Evolutionary conservation across 2,329 filamentous ascomycete genomes (phyloP).

Genomic region (Ilyonectria mors-panacis): DNA sequence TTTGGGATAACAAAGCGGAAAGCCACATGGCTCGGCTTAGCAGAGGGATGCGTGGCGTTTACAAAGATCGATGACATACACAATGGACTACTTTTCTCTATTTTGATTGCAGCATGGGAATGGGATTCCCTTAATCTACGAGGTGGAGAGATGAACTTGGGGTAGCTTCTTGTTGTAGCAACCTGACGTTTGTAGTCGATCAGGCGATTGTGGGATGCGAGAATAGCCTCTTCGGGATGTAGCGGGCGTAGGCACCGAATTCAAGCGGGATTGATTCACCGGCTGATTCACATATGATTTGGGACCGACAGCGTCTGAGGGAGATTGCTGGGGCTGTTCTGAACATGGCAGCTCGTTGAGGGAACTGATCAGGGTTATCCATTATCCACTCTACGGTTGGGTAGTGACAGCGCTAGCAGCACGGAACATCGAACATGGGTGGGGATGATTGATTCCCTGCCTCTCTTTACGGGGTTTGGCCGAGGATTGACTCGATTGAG

Average conservation of each 20-base stretch:
- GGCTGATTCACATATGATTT: background rate
- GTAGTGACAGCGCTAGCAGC: constrained; percentile 1
- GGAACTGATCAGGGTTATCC: background rate
- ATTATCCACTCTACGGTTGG: background rate
- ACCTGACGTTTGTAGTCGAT: background rate
- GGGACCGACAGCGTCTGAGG: background rate
- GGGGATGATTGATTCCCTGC: background rate
- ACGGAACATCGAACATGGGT: background rate
- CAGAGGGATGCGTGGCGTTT: constrained; percentile 8
- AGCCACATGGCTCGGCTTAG: background rate
- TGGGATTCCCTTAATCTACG: background rate
- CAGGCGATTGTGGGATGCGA: background rate
- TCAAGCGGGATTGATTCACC: background rate
- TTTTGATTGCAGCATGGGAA: background rate
- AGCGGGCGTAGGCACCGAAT: background rate
- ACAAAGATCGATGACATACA: background rate
- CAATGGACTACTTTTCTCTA: background rate
- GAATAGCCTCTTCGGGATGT: background rate
- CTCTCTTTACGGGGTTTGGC: background rate
- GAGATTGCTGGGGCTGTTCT: background rate
- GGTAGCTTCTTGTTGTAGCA: background rate
- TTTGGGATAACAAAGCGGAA: constrained; percentile 12
- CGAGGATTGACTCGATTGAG: background rate
- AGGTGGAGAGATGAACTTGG: background rate
- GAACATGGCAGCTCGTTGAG: background rate